These are phyloP conservation scores for Tilletia walkeri DNA, from an alignment of 1,284 basidiomycete genomes.

Conservation along the genomic window DNA sequence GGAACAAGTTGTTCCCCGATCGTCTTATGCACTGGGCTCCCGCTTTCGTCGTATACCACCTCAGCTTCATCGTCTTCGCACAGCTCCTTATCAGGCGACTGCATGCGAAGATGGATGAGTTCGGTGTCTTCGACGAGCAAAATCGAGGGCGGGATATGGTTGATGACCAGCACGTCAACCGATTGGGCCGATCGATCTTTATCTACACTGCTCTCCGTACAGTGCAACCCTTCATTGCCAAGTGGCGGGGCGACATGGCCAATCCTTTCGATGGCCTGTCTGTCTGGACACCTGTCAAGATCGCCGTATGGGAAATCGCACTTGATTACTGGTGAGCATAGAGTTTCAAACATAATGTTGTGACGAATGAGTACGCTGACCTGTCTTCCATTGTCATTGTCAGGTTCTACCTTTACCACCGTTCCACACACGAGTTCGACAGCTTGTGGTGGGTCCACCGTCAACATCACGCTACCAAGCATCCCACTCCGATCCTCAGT, in stretches of 20 bases:
- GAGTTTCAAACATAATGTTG: no score
- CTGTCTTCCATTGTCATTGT: not conserved
- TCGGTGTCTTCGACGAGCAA: conserved; percentile 47
- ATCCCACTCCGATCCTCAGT: conserved; percentile 40
- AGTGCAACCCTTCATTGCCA: conserved; percentile 42
- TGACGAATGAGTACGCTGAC: no score
- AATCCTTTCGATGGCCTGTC: conserved; percentile 40
- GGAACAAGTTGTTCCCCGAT: conserved; percentile 40
- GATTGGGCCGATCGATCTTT: conserved; percentile 47
- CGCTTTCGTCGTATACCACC: conserved; percentile 44
- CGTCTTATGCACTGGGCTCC: conserved; percentile 46
- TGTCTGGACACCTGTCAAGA: conserved; percentile 42
- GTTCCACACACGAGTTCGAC: conserved; percentile 39
- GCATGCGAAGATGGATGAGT: conserved; percentile 40
- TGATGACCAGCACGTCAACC: conserved; percentile 51
- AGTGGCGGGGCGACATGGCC: conserved; percentile 46
- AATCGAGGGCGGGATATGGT: conserved; percentile 51
- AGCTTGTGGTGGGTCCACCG: conserved; percentile 37
- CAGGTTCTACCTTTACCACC: conserved; percentile 47
- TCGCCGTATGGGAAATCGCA: conserved; percentile 45
- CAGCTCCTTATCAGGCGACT: conserved; percentile 38
- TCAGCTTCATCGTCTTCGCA: conserved; percentile 42
- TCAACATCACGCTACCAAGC: conserved; percentile 46
- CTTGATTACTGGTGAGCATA: conserved; percentile 29
- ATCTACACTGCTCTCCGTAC: conserved; percentile 52